phyloP scores from a whole-genome alignment of 2,329 filamentous ascomycete species.

The Sarocladiaceae sp. region DNA sequence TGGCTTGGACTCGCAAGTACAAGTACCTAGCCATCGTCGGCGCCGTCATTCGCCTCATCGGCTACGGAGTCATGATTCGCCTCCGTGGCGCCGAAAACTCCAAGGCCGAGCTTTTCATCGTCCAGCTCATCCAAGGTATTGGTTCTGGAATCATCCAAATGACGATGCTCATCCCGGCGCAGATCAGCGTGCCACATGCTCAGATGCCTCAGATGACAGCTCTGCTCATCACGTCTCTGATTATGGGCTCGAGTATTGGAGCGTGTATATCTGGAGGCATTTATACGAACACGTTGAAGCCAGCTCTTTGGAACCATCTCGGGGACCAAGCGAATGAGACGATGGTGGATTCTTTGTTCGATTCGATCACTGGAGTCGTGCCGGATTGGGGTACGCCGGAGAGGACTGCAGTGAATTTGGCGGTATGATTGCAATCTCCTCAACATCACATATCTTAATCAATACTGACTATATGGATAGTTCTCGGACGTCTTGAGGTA shows the following conservation, averaged over 20 bases:
- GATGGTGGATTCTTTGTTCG: background rate
- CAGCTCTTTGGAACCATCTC: background rate
- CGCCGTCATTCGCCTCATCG: background rate
- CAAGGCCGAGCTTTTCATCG: background rate
- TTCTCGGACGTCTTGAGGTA: conserved; percentile 3
- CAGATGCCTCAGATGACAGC: conserved; percentile 2
- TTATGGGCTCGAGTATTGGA: background rate
- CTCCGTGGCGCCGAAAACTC: background rate
- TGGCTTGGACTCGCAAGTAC: background rate
- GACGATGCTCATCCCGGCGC: background rate
- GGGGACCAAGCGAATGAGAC: background rate
- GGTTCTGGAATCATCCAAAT: background rate
- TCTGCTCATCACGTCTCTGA: conserved; percentile 2
- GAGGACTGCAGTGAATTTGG: background rate
- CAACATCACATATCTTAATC: too few species aligned
- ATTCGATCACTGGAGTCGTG: background rate
- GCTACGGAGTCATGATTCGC: background rate
- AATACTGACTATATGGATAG: background rate
- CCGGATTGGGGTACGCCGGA: background rate
- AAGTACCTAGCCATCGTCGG: background rate
- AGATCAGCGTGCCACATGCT: background rate
- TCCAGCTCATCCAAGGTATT: background rate
- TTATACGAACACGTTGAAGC: background rate
- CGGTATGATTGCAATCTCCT: background rate
- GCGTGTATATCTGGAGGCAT: conserved; percentile 1